Base-by-base conservation (phyloP, 805 yeast genomes). In the Geotrichum ghanense region DNA sequence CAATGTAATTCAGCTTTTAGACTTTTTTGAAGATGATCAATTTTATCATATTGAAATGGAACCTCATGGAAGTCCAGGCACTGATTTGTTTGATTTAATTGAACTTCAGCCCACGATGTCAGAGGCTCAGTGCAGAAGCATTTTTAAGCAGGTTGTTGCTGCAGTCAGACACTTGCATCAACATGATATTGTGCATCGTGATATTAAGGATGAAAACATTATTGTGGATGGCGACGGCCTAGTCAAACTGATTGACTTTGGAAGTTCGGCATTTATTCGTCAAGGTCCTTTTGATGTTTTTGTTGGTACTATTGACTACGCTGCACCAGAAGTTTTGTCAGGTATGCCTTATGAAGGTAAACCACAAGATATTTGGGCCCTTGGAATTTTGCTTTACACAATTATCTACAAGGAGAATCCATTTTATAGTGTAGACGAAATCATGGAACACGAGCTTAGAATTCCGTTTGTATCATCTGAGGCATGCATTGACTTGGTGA, bases 231-330 rank as follows among this genome's bases (percentile, higher is more conserved):
- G 79, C 48, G 43, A 54, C 22, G 94, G 92, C 1, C 72, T 78
- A 41, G 81, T 86, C 45, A 89, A 88, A 61, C 69, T 90, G 51
- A 90, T 90, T 59, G 98, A 90, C 65, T 90, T 88, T 63, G 98
- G 98, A 1, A 82, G 95, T 43, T 95, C 97, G 1, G 95, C 97
- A 0, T 87, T 87, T 62, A 77, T 80, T 19, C 77, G 75, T 53
- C 87, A 82, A 66, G 97, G 97, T 0, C 97, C 97, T 3, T 92
- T 90, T 65, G 95, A 90, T 55, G 95, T 92, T 3, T 90, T 92
- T 65, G 97, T 92, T 1, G 98, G 98, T 2, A 92, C 98, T 0
- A 80, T 92, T 41, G 97, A 92, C 63, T 92, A 90, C 63, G 97
- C 97, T 1, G 95, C 97, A 0, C 98, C 98, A 0, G 98, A 92